These are phyloP conservation scores for Amoeboaphelidium protococcarum DNA, from an alignment of 371 early-diverging fungal species.

Conservation along the genomic window DNA sequence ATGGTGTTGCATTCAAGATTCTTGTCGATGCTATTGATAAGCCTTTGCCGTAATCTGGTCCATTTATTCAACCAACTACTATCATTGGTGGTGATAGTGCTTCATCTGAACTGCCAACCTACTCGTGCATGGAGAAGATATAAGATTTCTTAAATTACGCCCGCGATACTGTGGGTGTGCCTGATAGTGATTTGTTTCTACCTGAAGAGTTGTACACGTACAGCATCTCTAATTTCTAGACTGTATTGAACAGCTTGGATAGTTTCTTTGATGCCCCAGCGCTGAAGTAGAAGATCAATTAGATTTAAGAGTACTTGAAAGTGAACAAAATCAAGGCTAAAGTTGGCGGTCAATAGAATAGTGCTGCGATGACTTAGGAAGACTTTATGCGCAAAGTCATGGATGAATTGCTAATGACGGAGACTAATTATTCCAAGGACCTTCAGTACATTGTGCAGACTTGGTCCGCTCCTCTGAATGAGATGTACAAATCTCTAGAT, in stretches of 20 bases:
- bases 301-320: neutral
- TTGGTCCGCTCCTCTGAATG: neutral
- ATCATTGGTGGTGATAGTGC: neutral
- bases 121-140: neutral
- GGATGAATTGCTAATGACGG: neutral
- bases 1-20: neutral
- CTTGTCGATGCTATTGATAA: neutral
- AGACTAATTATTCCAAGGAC: neutral
- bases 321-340: neutral
- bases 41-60: too few relatives aligned
- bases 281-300: neutral
- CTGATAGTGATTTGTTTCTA: neutral
- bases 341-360: neutral
- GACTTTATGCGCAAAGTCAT: neutral
- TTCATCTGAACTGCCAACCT: neutral
- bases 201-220: neutral
- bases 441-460: neutral
- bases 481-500: neutral
- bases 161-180: neutral
- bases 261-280: neutral
- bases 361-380: neutral
- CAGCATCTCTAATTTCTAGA: neutral
- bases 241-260: neutral
- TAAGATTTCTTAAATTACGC: neutral
- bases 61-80: too few relatives aligned